Conservation (phyloP, 306 rosid species). For the Vigna mungo region DNA sequence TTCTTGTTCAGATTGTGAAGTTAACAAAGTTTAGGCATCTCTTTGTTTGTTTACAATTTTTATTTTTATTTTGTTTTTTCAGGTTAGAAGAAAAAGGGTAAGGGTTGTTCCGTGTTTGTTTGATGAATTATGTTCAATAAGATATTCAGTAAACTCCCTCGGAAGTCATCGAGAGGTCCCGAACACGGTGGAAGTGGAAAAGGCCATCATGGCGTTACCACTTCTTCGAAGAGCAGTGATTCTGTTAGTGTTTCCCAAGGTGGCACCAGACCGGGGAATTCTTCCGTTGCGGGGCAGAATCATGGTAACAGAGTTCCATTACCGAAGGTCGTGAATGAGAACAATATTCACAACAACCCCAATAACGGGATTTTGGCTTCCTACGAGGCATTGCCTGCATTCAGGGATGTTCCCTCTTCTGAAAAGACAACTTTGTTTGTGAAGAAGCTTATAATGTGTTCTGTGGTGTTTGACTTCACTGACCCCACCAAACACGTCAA, state of each 20-base stretch:
- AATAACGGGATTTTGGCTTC: conserved; percentile 64
- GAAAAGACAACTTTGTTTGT: conserved; percentile 75
- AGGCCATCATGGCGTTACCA: conserved; percentile 43
- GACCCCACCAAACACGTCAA: conserved; percentile 73
- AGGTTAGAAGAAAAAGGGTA: conserved; percentile 25
- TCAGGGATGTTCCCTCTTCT: conserved; percentile 71
- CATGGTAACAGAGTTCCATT: conserved; percentile 51
- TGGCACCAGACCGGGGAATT: conserved; percentile 52
- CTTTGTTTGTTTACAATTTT: background rate
- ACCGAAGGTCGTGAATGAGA: conserved; percentile 47
- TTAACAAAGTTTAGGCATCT: background rate
- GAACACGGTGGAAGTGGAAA: conserved; percentile 53
- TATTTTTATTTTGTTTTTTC: background rate
- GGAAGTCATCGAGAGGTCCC: conserved; percentile 64
- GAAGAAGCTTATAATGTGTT: conserved; percentile 67
- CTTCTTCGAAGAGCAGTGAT: conserved; percentile 52
- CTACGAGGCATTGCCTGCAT: conserved; percentile 72
- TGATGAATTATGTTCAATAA: conserved; percentile 66
- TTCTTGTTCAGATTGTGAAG: conserved; percentile 31
- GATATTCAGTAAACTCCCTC: conserved; percentile 66
- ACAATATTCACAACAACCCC: conserved; percentile 30
- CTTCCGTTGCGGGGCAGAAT: conserved; percentile 50
- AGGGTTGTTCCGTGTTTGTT: conserved; percentile 36
- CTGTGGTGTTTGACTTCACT: conserved; percentile 75
- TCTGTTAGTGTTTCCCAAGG: conserved; percentile 34